A percentile compares a stretch with the other conserved stretches of the same genome.
phyloP scores from a whole-genome alignment of 75 land plant species.

The Larix kaempferi region DNA sequence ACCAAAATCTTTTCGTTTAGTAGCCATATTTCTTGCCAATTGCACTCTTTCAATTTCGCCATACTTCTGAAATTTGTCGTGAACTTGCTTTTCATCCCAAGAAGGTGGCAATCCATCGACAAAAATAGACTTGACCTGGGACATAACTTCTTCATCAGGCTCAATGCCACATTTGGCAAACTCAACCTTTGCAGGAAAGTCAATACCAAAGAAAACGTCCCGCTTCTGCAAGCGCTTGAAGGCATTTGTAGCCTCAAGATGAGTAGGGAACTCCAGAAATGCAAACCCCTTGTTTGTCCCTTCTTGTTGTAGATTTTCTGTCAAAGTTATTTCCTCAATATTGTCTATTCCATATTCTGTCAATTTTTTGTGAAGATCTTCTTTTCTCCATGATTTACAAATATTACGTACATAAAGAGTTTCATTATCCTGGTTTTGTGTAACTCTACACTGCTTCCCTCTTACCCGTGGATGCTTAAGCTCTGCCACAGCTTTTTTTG shows the following conservation, averaged over 20 bases:
- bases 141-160: constrained; percentile 49
- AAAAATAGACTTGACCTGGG: constrained; percentile 68
- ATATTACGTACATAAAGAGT: constrained; percentile 48
- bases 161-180: constrained; percentile 40
- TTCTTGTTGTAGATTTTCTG: constrained; percentile 34
- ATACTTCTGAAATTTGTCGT: constrained; percentile 42
- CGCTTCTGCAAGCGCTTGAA: constrained; percentile 28
- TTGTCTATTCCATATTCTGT: constrained; percentile 32
- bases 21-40: constrained; percentile 62
- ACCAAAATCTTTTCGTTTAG: constrained; percentile 71
- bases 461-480: constrained; percentile 30
- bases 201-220: constrained; percentile 39
- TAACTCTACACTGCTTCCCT: constrained; percentile 48
- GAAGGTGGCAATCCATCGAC: constrained; percentile 63
- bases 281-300: constrained; percentile 47
- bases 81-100: constrained; percentile 67
- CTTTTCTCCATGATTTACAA: constrained; percentile 39
- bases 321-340: constrained; percentile 41
- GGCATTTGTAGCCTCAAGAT: constrained; percentile 45
- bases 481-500: constrained; percentile 32
- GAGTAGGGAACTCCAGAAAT: constrained; percentile 45
- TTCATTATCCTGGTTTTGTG: constrained; percentile 44
- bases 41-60: constrained; percentile 57
- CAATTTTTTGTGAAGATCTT: constrained; percentile 40
- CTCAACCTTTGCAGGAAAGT: constrained; percentile 38